Conservation (phyloP, 352 stramenopile genomes). For the Globisporangium solare region DNA sequence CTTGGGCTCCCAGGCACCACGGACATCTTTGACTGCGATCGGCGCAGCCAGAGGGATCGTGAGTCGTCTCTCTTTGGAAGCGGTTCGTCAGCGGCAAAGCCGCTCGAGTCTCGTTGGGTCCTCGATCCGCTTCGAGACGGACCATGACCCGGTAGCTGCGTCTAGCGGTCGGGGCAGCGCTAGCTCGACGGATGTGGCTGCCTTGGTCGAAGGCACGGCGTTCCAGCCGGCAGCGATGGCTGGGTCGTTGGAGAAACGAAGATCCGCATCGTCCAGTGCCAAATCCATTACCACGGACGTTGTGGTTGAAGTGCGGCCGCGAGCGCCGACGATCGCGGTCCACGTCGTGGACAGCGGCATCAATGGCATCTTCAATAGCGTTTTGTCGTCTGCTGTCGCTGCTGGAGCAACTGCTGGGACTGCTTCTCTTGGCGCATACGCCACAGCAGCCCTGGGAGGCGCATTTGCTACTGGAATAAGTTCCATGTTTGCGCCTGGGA, state of each 20-base stretch:
- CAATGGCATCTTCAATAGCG: conserved; percentile 11
- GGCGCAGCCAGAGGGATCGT: neutral
- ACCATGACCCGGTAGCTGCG: neutral
- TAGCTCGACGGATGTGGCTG: neutral
- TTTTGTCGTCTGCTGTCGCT: neutral
- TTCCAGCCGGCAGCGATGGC: conserved; percentile 2
- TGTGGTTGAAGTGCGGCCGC: neutral
- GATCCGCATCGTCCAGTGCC: neutral
- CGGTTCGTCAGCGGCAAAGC: conserved; percentile 2
- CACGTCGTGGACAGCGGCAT: conserved; percentile 15
- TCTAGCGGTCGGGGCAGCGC: neutral
- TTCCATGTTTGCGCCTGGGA: neutral
- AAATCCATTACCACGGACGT: neutral
- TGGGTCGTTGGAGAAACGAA: neutral
- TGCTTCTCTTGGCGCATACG: no score
- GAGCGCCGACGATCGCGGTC: neutral
- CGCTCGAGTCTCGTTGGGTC: conserved; percentile 23
- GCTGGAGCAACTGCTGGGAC: no score
- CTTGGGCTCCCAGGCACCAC: neutral
- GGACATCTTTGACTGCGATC: neutral
- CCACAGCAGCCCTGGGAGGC: no score
- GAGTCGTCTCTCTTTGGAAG: no score
- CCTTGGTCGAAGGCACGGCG: neutral
- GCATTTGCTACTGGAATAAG: neutral
- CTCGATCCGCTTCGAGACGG: conserved; percentile 20